Evolutionary conservation across 108 stramenopile species (phyloP), one percentile per base, ranked within the genome.

Genomic region (Discostella stelligeroides): DNA sequence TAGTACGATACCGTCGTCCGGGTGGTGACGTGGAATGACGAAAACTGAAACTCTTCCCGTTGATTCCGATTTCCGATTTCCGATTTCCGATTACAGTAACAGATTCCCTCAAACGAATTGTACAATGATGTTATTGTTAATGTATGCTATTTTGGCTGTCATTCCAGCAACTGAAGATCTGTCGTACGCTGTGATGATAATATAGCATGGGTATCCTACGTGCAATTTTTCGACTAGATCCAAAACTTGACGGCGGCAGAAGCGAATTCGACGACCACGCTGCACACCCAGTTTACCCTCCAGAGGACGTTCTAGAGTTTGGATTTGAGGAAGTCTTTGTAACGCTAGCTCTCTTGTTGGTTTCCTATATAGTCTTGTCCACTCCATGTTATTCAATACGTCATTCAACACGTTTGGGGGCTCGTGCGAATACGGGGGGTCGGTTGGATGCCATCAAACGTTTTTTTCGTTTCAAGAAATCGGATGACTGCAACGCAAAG

Each of bases 311-410:
- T n/a, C 51, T 66, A 34, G 53, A 46, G 7, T 54, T 66, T 29
- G 56, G 57, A 23, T 59, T 47, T 12, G 61, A 59, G 53, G 72
- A 73, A 41, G 43, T 73, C 28, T 59, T 64, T 12, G 72, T 73
- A 1, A 66, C 64, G 14, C 6, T 73, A 15, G 56, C 64, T 13
- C 37, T 73, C 14, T 38, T 73, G 13, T 25, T 60, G 7, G 9
- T 73, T 25, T 63, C 62, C 21, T 73, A 66, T 34, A 50, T 66
- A 43, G 30, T 73, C 11, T 39, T 73, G 29, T 41, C 72, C 56
- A 66, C 64, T 17, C 72, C 72, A 38, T 56, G 53, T 48, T 54
- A 42, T 27, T 30, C 55, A 29, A 56, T 29, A 28, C 55, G 55
- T 29, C 55, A n/a, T n/a, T n/a, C 28, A 28, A 54, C 28, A 27